Base-by-base conservation (phyloP, 306 rosid species). In the Coriaria nepalensis region DNA sequence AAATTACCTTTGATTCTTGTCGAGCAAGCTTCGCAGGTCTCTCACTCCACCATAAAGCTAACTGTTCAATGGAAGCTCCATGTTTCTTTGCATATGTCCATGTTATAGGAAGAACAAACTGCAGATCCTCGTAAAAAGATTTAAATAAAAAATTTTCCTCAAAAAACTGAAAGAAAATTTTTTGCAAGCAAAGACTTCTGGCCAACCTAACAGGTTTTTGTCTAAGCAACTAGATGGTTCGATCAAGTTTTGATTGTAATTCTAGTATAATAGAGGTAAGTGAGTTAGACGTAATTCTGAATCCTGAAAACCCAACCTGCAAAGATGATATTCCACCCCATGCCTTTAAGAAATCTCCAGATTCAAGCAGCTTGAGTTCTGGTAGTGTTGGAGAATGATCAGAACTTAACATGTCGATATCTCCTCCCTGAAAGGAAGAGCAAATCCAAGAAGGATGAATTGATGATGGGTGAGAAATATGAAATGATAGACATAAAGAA, bases 251-350 rank as follows among this genome's bases (percentile, higher is more conserved):
- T n/a, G n/a, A n/a, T n/a, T n/a, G n/a, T n/a, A n/a, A n/a, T n/a
- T n/a, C n/a, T n/a, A n/a, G n/a, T n/a, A n/a, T n/a, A n/a, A n/a
- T n/a, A n/a, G n/a, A n/a, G n/a, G n/a, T n/a, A n/a, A n/a, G n/a
- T n/a, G n/a, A n/a, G n/a, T n/a, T n/a, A n/a, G n/a, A n/a, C n/a
- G n/a, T n/a, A n/a, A n/a, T n/a, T n/a, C n/a, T n/a, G n/a, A n/a
- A n/a, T n/a, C n/a, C n/a, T n/a, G n/a, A n/a, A 11, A 35, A 53
- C 38, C 68, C 13, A 61, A 84, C 97, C 97, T 88, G 90, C 73
- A 90, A 62, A 58, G 92, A 68, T 1, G 95, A 90, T 62, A 90
- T 67, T 58, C 97, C 97, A 47, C 97, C 97, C 97, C 97, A 90
- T 13, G 95, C 97, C 73, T 9, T 90, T 63, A 90, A 66, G 66